phyloP scores from a whole-genome alignment of 352 stramenopile genomes.

The Globisporangium spinosum region DNA sequence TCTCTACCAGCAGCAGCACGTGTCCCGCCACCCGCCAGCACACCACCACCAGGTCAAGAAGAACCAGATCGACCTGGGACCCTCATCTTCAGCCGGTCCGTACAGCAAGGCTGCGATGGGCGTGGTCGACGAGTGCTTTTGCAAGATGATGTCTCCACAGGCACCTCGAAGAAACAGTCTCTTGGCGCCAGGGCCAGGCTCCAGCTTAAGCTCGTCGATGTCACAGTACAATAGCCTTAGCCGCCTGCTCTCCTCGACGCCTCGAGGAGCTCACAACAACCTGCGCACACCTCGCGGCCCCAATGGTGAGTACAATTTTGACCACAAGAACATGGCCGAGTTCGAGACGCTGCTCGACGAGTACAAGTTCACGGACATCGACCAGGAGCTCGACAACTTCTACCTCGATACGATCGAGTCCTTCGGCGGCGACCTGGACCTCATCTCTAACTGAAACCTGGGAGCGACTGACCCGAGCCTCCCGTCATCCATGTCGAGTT shows the following conservation, averaged over 20 bases:
- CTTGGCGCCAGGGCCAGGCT: constrained; percentile 13
- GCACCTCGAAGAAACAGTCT: constrained; percentile 8
- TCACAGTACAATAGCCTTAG: constrained; percentile 15
- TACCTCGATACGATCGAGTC: constrained; percentile 72
- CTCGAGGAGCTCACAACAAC: constrained; percentile 12
- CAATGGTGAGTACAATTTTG: constrained; percentile 31
- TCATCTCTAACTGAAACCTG: constrained; percentile 46
- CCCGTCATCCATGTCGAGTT: neutral
- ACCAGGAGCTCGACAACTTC: constrained; percentile 80
- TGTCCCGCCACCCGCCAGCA: neutral
- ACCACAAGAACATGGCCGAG: constrained; percentile 50
- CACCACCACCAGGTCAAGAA: constrained; percentile 19
- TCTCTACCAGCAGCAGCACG: neutral
- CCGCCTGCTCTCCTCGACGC: neutral
- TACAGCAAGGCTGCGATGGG: constrained; percentile 26
- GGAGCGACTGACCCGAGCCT: neutral
- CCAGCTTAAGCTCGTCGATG: constrained; percentile 15
- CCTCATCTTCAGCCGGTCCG: neutral
- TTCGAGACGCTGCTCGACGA: constrained; percentile 73
- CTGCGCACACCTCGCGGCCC: constrained; percentile 25
- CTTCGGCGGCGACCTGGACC: constrained; percentile 54
- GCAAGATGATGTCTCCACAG: constrained; percentile 29
- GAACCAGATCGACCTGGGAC: constrained; percentile 11
- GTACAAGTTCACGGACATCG: constrained; percentile 79
- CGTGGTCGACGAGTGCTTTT: constrained; percentile 58